A percentile compares a stretch with the other conserved stretches of the same genome.
These are phyloP conservation scores for Ceratobasidium theobromae DNA, from an alignment of 1,284 basidiomycete species.

Conservation along the genomic window DNA sequence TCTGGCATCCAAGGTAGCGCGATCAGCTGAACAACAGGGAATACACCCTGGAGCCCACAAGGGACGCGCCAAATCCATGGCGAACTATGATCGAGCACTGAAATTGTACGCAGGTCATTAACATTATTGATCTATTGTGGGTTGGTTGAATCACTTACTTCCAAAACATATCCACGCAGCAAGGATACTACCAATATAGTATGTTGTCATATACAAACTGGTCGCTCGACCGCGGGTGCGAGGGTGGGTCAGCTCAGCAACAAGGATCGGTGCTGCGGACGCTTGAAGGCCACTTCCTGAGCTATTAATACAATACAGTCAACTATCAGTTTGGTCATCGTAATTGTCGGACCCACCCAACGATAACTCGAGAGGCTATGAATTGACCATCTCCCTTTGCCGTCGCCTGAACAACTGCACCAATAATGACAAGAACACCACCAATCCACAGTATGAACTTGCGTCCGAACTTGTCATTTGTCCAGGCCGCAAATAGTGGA, in stretches of 20 bases:
- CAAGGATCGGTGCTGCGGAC: conserved; percentile 56
- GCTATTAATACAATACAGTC: background rate
- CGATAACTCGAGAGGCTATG: background rate
- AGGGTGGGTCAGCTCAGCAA: conserved; percentile 70
- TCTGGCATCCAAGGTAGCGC: background rate
- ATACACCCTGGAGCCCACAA: conserved; percentile 61
- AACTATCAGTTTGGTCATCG: background rate
- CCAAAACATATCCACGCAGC: conserved; percentile 39
- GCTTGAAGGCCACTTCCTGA: background rate
- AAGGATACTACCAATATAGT: conserved; percentile 39
- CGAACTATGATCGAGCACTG: conserved; percentile 56
- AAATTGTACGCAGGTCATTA: conserved; percentile 33
- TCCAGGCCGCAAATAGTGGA: background rate
- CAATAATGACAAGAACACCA: background rate
- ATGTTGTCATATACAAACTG: conserved; percentile 39
- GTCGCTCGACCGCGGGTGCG: conserved; percentile 47
- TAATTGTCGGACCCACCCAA: background rate
- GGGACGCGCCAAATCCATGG: conserved; percentile 57
- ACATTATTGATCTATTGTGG: background rate
- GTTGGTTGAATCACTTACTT: conserved; percentile 9
- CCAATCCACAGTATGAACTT: background rate
- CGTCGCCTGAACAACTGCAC: background rate
- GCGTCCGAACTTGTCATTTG: background rate
- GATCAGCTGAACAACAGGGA: conserved; percentile 59
- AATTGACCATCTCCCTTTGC: background rate